Percentiles rank a stretch among this genome's conserved stretches.
phyloP scores from a whole-genome alignment of 305 asterid species.

The Plantago rigida region DNA sequence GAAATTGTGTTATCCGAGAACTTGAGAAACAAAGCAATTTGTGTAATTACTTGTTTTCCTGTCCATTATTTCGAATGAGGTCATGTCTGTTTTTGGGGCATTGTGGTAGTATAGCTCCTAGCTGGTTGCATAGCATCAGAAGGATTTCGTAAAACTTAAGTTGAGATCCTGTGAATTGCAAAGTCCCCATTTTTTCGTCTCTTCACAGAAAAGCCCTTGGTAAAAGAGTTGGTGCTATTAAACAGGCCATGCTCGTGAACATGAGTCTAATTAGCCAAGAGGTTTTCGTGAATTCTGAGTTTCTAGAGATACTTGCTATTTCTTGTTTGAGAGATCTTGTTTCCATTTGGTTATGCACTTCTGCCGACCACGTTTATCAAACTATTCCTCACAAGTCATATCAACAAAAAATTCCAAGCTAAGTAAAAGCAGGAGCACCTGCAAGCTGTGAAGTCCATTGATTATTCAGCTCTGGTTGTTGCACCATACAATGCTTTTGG shows the following conservation, averaged over 20 bases:
- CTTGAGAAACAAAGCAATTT: slow-evolving; percentile 8
- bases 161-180: neutral
- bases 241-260: neutral
- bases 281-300: neutral
- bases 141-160: neutral
- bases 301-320: too few relatives aligned
- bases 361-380: neutral
- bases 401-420: too few relatives aligned
- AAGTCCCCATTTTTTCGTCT: neutral
- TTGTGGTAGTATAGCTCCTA: neutral
- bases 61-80: neutral
- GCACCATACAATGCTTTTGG: too few relatives aligned
- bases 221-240: neutral
- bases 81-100: neutral
- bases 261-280: neutral
- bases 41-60: slow-evolving; percentile 1
- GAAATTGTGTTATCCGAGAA: slow-evolving; percentile 1
- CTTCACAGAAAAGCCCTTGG: neutral
- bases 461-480: too few relatives aligned
- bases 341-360: too few relatives aligned
- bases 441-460: too few relatives aligned
- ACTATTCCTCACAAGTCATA: too few relatives aligned
- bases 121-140: neutral
- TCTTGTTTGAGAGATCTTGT: too few relatives aligned
- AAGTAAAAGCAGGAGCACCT: too few relatives aligned